Base-by-base conservation (phyloP, 1,284 basidiomycete species). In the Ustilago trichophora region DNA sequence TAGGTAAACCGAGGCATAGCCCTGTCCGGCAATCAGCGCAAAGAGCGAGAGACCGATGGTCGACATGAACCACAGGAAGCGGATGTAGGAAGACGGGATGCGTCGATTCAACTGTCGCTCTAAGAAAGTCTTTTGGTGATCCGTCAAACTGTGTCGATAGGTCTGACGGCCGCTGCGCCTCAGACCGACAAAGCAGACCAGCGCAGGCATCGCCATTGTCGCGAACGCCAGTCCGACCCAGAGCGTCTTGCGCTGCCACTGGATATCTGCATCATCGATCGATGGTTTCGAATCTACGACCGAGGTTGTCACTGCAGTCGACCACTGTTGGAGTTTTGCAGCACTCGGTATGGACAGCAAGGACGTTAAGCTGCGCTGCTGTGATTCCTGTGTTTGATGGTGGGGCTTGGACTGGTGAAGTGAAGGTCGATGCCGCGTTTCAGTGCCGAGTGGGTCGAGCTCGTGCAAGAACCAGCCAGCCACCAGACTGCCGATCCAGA, bases 11-110 rank as follows among this genome's bases (percentile, higher is more conserved):
- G 83, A 84, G 2, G 86, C 85, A 62, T 86, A 87, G 54, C 83
- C 85, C 77, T 87, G 86, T 6, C 86, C 86, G 15, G 83, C 83
- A n/a, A 86, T 80, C 7, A 86, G 78, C 0, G 85, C 83, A 48
- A 85, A 81, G n/a, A 84, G 81, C 21, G 85, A 84, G 4, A 86
- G 82, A 2, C 82, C 83, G n/a, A 86, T 78, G 24, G 83, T 83
- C 3, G 81, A 78, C 80, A 86, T 84, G 77, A 87, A 87, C 86
- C 85, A 86, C 12, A 86, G 75, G 72, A 86, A 87, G 8, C 86
- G 82, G 13, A 83, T 78, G 81, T 86, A 87, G 0, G 83, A 84
- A 10, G 84, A 82, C 0, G 86, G 86, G 40, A 87, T 86, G 15
- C 85, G 78, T 11, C 80, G 67, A 0, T 80, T 75, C 26, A 84